phyloP scores from a whole-genome alignment of 257 asterid species.

The Lycium ferocissimum region DNA sequence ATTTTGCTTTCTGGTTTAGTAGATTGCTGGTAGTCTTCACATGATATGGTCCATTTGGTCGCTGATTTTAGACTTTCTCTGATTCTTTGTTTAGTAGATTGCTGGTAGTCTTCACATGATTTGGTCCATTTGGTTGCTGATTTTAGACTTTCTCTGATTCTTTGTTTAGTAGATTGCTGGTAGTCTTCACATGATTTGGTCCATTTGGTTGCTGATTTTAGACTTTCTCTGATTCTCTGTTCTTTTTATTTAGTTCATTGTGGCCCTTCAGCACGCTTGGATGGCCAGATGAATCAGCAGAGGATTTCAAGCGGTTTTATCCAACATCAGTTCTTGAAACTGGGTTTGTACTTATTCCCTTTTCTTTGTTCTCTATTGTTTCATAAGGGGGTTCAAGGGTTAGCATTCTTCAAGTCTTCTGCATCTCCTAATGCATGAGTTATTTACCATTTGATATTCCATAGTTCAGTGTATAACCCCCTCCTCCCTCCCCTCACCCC shows the following conservation, averaged over 20 bases:
- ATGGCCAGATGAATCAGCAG: slow-evolving; percentile 90
- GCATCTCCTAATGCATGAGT: slow-evolving; percentile 24
- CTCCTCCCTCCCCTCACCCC: too few species aligned
- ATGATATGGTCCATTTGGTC: too few species aligned
- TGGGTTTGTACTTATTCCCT: slow-evolving; percentile 55
- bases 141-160: slow-evolving; percentile 17
- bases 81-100: slow-evolving; percentile 9
- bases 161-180: background rate
- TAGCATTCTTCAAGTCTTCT: slow-evolving; percentile 17
- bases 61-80: slow-evolving; percentile 11
- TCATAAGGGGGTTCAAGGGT: background rate
- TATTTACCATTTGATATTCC: slow-evolving; percentile 15
- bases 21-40: background rate
- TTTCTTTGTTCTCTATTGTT: slow-evolving; percentile 9
- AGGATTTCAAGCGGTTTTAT: slow-evolving; percentile 80
- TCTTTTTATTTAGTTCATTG: slow-evolving; percentile 62
- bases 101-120: background rate
- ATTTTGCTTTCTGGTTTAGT: slow-evolving; percentile 17
- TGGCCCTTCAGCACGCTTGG: slow-evolving; percentile 99
- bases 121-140: background rate
- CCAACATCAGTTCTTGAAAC: slow-evolving; percentile 98
- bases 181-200: background rate
- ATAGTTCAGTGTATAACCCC: background rate
- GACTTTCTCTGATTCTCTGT: slow-evolving; percentile 32
- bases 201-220: background rate